Conservation (phyloP, 805 yeast species). For the Ogataea ramenticola region DNA sequence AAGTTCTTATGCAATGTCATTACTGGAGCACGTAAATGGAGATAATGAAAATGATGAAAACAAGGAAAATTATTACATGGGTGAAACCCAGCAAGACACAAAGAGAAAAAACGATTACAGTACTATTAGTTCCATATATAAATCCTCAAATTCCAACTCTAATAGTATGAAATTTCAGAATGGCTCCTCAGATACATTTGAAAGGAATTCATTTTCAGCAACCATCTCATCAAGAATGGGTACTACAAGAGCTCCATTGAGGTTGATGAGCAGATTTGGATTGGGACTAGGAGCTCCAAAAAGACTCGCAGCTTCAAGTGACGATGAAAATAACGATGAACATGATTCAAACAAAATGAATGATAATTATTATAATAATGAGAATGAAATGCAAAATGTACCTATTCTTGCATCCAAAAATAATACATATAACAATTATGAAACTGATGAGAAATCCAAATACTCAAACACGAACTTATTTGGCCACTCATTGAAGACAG, state of each 20-base stretch:
- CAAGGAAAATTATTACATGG: not conserved
- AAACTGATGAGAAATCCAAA: conserved; percentile 4
- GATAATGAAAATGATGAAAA: conserved; percentile 3
- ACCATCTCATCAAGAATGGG: not conserved
- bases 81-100: not conserved
- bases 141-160: not conserved
- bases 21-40: conserved; percentile 30
- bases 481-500: conserved; percentile 1
- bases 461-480: conserved; percentile 11
- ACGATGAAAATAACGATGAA: conserved; percentile 12
- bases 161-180: not conserved
- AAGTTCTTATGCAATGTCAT: conserved; percentile 45
- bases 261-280: conserved; percentile 21
- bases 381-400: conserved; percentile 3
- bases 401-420: not conserved
- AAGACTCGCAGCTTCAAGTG: conserved; percentile 26
- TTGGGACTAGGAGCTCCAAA: conserved; percentile 44
- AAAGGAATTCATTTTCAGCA: not conserved
- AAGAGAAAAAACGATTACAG: not conserved
- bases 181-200: not conserved
- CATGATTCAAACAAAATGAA: not conserved
- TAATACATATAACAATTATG: not conserved
- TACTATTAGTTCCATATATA: not conserved
- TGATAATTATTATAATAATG: not conserved
- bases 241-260: conserved; percentile 3